Conservation (phyloP, 306 rosid species). For the Macrotyloma uniflorum region DNA sequence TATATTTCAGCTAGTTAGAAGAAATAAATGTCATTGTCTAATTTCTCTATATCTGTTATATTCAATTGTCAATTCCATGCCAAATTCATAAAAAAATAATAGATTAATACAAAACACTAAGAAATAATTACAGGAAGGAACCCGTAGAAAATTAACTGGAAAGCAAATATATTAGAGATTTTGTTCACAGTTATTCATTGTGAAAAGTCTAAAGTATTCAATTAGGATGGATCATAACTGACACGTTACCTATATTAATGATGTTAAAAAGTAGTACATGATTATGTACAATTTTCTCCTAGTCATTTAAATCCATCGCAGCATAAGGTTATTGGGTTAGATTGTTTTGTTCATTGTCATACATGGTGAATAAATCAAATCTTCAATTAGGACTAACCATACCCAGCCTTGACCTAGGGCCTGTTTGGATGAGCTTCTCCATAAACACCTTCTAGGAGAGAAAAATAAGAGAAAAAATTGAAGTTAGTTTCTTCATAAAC, state of each 20-base stretch:
- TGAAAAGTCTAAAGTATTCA: constrained; percentile 31
- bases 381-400: background rate
- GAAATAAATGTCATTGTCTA: constrained; percentile 3
- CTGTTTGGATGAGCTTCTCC: too few species aligned
- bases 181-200: constrained; percentile 18
- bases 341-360: constrained; percentile 15
- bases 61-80: constrained; percentile 19
- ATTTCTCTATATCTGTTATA: constrained; percentile 2
- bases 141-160: constrained; percentile 20
- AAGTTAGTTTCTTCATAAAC: too few species aligned
- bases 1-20: constrained; percentile 5
- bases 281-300: background rate
- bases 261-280: constrained; percentile 9
- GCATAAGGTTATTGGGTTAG: background rate
- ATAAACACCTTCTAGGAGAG: too few species aligned
- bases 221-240: constrained; percentile 13
- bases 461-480: too few species aligned
- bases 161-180: background rate
- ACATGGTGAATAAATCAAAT: constrained; percentile 1
- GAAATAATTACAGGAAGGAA: background rate
- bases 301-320: constrained; percentile 5
- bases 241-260: background rate
- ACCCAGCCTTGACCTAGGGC: background rate
- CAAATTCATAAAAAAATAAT: constrained; percentile 17
- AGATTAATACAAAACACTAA: constrained; percentile 2